Evolutionary conservation across 768 basidiomycete genomes (phyloP), one percentile per base, ranked within the genome.

Genomic region (Pholiota microspora): DNA sequence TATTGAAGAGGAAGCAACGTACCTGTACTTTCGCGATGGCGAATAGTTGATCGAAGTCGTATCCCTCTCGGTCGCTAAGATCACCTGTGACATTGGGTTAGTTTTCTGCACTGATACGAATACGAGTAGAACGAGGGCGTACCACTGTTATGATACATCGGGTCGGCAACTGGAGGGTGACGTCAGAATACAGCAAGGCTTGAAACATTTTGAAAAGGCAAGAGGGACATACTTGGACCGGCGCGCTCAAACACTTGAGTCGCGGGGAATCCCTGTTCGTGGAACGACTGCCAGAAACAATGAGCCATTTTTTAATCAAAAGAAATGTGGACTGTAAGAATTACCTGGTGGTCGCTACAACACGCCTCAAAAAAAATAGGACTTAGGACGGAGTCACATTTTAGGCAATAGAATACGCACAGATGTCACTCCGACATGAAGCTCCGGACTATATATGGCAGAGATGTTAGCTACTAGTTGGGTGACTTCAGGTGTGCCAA

Each of bases 21-120:
- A 88, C 89, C 76, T 93, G 89, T 8, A 94, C 92, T 72, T 92
- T 94, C 4, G 92, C 89, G 59, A 96, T 94, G 13, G 84, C 83
- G 62, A 76, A 81, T 52, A 95, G 70, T 68, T 97, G 94, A 16
- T 85, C 76, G 53, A 96, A 79, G 67, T 94, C 92, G 66, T 88
- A 97, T 13, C 89, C 88, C 25, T 79, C 77, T 44, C 94, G 79
- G 50, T 89, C 79, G 61, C 87, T 89, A 45, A 95, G 51, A 66
- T 97, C 94, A 35, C 88, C 89, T 79, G 65, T 25, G n/a, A n/a
- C 0, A 28, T 10, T 12, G n/a, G 21, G 8, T 56, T 31, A 56
- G 53, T 44, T 53, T n/a, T 32, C 28, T 35, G n/a, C 27, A 9
- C 24, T n/a, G 23, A 4, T 27, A 16, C 15, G 52, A 49, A 23